Base-by-base conservation (phyloP, 2,329 filamentous ascomycete genomes). In the Monosporascus cannonballus region DNA sequence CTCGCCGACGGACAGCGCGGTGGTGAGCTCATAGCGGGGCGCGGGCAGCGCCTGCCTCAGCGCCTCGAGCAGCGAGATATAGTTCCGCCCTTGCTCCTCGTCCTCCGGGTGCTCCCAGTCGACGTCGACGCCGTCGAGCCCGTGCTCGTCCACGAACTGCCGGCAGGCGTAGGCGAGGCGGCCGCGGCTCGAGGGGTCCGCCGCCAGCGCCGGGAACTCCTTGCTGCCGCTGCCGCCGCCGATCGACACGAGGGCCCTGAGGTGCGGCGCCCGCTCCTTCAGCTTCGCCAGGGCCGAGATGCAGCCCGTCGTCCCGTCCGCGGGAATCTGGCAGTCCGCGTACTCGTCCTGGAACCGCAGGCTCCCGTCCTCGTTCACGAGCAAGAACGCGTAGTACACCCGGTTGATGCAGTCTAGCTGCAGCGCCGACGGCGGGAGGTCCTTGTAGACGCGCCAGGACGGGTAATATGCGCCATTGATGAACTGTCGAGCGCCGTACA, bases 71-170 rank as follows among this genome's bases (percentile, higher is more conserved):
- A 87, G 73, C 20, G 71, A 69, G 49, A 86, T 64, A 61, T 81
- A 87, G 61, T 85, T 72, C n/a, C 68, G 61, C 14, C 84, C 84
- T 56, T 84, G 71, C 11, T 75, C 69, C 0, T 71, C 58, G 54
- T 78, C 73, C 5, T 75, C 69, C 1, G 84, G 84, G 53, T 87
- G 81, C 60, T 88, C 85, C 85, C 85, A 87, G 65, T 87, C 84
- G 59, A 87, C 78, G 57, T 88, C 85, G 30, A 87, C 77, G 2
- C 85, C 85, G 61, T 87, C 83, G 11, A 88, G 71, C 1, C 72
- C 71, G 62, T 81, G 80, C 48, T 73, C 67, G 54, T 84, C 76
- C 24, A 84, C 79, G 54, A 87, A 73, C 14, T 69, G 69, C 49
- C 74, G 71, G 22, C 79, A 76, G 4, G 76, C 75, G n/a, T 68